Evolutionary conservation across 306 rosid species (phyloP), one percentile per base, ranked within the genome.

Genomic region (Oxytropis ochrocephala): DNA sequence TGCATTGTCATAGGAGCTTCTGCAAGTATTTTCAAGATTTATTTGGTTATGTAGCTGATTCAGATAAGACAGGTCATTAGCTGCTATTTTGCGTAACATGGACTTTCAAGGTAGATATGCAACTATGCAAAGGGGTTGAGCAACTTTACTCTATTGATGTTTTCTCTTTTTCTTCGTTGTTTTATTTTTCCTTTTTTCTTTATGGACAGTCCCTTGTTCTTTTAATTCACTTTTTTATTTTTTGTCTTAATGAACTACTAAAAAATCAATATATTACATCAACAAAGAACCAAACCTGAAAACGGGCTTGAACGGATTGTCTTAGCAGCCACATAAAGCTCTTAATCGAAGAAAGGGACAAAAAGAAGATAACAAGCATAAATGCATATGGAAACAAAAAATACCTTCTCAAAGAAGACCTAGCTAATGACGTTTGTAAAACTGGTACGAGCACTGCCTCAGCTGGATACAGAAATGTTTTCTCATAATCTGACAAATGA

Each of bases 371-470:
- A 68, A 58, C 38, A 62, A 36, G 55, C 53, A 54, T 18, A 11
- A 27, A n/a, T 2, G 18, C 16, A 13, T 14, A 13, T 14, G 63
- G 47, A 41, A 52, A 68, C 11, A 38, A 51, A 49, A 68, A 57
- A 47, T 78, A 93, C 99, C 96, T 91, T 84, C 82, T 87, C 80
- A 94, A 74, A 75, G 99, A 94, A 30, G 95, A 88, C 78, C 89
- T 84, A 36, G 91, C 87, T 79, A 80, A 83, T 56, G 96, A 86
- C 10, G 95, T 81, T 77, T 84, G 96, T 78, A 88, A 78, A 69
- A 91, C 73, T 17, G 97, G 97, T 66, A 88, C 92, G 74, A 94
- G 88, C 73, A 94, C 97, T 17, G 97, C 92, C 81, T 90, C 97
- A 11, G 96, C 82, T 14, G 99, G 95, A 81, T 91, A 94, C 54